Conservation (phyloP, 2,329 filamentous ascomycete species). For the Bretziella fagacearum region DNA sequence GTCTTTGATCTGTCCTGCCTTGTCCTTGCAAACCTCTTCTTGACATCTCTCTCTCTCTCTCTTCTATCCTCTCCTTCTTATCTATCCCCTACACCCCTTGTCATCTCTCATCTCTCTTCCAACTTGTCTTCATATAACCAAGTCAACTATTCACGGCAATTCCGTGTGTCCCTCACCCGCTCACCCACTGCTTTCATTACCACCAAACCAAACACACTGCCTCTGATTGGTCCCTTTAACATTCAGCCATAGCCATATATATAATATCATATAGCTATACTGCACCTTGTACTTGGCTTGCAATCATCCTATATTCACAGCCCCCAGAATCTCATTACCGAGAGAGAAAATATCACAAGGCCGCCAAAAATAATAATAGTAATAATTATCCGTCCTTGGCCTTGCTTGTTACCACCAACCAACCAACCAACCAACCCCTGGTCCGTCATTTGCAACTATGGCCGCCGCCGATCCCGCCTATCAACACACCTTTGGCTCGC, state of each 20-base stretch:
- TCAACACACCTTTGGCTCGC: constrained; percentile 12
- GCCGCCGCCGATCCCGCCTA: constrained; percentile 12
- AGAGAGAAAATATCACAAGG: too few relatives aligned
- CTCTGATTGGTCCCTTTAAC: not conserved
- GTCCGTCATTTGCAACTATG: constrained; percentile 7
- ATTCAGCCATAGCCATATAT: not conserved
- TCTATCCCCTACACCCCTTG: not conserved
- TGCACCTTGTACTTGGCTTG: too few relatives aligned
- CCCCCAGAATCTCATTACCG: too few relatives aligned
- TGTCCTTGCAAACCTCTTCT: too few relatives aligned
- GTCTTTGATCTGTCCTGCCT: too few relatives aligned
- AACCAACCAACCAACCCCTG: not conserved
- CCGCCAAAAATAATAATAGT: too few relatives aligned
- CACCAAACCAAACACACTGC: not conserved
- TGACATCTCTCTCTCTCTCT: not conserved
- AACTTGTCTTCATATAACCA: not conserved
- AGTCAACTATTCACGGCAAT: not conserved
- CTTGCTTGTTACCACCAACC: not conserved
- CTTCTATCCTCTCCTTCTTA: not conserved
- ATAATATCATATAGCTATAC: too few relatives aligned
- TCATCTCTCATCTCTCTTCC: not conserved
- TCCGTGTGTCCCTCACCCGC: not conserved
- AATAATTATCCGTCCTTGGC: not conserved
- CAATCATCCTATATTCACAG: too few relatives aligned
- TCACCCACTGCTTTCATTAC: not conserved